Percentiles rank a stretch among this genome's conserved stretches.
These are phyloP conservation scores for Colletotrichum plurivorum DNA, from an alignment of 2,329 filamentous ascomycete genomes.

Conservation along the genomic window DNA sequence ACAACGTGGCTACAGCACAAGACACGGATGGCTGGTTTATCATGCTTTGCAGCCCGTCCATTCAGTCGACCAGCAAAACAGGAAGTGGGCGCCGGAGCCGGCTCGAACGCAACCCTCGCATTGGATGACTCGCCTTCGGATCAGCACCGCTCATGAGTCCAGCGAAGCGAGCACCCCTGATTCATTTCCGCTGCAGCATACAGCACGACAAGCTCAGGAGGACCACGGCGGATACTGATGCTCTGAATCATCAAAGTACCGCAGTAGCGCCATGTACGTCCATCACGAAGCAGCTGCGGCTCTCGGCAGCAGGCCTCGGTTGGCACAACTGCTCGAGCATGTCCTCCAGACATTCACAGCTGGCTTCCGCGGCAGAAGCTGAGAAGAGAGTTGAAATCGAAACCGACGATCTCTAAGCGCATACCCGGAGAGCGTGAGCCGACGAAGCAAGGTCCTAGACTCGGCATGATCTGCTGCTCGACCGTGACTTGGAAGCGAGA, in stretches of 20 bases:
- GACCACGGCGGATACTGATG: neutral
- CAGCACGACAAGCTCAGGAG: neutral
- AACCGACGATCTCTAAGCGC: neutral
- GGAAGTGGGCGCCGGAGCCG: neutral
- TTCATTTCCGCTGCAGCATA: neutral
- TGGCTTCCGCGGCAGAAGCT: neutral
- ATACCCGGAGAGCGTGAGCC: neutral
- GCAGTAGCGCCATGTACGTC: conserved; percentile 18
- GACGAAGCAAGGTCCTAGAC: neutral
- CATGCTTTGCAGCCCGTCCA: neutral
- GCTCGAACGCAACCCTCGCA: neutral
- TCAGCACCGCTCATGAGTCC: neutral
- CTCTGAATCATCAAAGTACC: neutral
- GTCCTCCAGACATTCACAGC: neutral
- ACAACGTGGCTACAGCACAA: neutral
- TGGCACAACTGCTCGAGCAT: neutral
- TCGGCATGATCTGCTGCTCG: neutral
- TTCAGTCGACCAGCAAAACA: neutral
- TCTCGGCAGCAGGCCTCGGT: neutral
- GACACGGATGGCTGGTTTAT: neutral
- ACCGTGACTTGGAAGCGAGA: neutral
- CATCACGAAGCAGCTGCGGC: neutral
- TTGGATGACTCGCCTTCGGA: neutral
- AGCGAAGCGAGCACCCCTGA: neutral
- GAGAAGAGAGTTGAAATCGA: neutral